Base-by-base conservation (phyloP, 2,329 filamentous ascomycete species). In the Pseudovirgaria hyperparasitica region DNA sequence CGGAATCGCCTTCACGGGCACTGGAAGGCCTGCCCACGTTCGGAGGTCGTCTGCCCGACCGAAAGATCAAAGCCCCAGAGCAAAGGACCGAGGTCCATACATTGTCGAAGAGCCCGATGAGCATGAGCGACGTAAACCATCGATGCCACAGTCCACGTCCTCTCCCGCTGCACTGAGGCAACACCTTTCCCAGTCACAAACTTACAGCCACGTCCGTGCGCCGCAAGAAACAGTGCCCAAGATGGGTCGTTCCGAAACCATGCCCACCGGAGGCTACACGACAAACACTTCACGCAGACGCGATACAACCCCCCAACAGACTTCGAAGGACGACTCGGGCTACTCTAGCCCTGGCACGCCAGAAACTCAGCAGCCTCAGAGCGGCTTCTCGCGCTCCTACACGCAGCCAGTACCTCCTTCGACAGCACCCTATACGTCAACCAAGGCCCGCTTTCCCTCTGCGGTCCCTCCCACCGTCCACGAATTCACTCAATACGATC, bases 161-260 rank as follows among this genome's bases (percentile, higher is more conserved):
- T 52, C 50, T 14, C 48, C 50, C n/a, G 41, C 48, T 9, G 43
- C 48, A 11, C 39, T 53, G n/a, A n/a, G n/a, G n/a, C 22, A 48
- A 48, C 21, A 30, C 45, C 11, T 40, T 39, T 16, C 16, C 21
- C n/a, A 40, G 41, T 11, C 17, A 29, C 16, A 32, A 36, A 16
- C 46, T 45, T 10, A 15, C 27, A 9, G n/a, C 40, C 45, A 25
- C 50, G 51, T 30, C 43, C 50, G 3, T 45, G 46, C 28, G 54
- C 41, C 18, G 38, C n/a, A n/a, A n/a, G n/a, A n/a, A n/a, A n/a
- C n/a, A n/a, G n/a, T n/a, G n/a, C n/a, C n/a, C n/a, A n/a, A n/a
- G n/a, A n/a, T 61, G 23, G 50, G 42, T 26, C 58, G 60, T 31
- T 47, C 58, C 16, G 49, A 62, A 26, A 63, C 57, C 1, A 60